Percentiles rank a stretch among this genome's conserved stretches.
phyloP scores from a whole-genome alignment of 441 rosid species.

The Euphorbia schlechtendalii region DNA sequence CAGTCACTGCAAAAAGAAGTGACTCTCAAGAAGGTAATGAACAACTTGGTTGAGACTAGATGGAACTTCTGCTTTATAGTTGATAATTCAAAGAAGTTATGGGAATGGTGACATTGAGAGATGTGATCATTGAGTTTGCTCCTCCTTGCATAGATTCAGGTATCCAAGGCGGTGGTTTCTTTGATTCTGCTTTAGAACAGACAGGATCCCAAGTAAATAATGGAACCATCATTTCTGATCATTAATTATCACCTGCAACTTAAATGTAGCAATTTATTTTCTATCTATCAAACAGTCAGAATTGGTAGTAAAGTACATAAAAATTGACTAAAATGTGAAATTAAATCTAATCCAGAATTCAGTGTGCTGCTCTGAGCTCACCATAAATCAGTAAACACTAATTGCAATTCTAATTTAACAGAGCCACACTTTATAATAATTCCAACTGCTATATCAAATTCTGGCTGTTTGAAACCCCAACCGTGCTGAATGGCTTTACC shows the following conservation, averaged over 20 bases:
- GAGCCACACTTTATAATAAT: too few species aligned
- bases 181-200: slow-evolving; percentile 38
- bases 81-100: slow-evolving; percentile 15
- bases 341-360: too few species aligned
- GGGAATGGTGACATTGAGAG: slow-evolving; percentile 31
- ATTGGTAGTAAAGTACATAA: neutral
- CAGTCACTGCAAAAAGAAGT: slow-evolving; percentile 24
- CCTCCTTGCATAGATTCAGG: slow-evolving; percentile 34
- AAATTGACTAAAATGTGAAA: too few species aligned
- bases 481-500: too few species aligned
- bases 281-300: neutral
- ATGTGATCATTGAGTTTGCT: slow-evolving; percentile 35
- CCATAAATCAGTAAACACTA: neutral
- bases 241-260: neutral
- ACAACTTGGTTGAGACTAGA: slow-evolving; percentile 26
- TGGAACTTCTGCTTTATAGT: slow-evolving; percentile 25
- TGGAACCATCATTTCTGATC: slow-evolving; percentile 29
- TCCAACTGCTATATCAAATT: too few species aligned
- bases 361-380: neutral
- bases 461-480: too few species aligned
- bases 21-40: slow-evolving; percentile 41
- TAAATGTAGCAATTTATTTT: neutral
- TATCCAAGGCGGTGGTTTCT: slow-evolving; percentile 36
- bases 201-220: slow-evolving; percentile 31
- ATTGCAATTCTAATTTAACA: neutral